These are phyloP conservation scores for Nakazawaea peltata DNA, from an alignment of 805 yeast genomes.

Conservation along the genomic window DNA sequence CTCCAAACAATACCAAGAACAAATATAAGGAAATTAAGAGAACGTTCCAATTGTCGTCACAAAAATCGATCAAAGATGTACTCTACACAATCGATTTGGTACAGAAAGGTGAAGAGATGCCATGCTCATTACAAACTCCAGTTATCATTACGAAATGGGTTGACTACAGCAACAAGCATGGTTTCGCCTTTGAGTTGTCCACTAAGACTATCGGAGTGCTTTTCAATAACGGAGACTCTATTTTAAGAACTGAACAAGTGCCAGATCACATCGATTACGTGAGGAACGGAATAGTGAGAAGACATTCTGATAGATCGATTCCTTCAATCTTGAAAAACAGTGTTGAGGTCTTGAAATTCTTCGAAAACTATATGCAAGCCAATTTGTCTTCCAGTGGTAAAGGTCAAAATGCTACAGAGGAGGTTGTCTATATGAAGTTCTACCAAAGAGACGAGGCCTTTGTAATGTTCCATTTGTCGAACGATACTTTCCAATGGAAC, in stretches of 20 bases:
- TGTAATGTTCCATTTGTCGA: slow-evolving; percentile 89
- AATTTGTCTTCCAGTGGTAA: slow-evolving; percentile 70
- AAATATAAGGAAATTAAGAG: slow-evolving; percentile 66
- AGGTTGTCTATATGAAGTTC: slow-evolving; percentile 9
- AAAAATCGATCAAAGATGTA: slow-evolving; percentile 12
- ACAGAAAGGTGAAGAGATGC: slow-evolving; percentile 6
- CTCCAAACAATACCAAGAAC: slow-evolving; percentile 85
- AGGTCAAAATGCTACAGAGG: slow-evolving; percentile 18
- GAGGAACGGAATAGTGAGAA: slow-evolving; percentile 39
- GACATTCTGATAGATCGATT: slow-evolving; percentile 30
- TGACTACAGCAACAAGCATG: slow-evolving; percentile 92
- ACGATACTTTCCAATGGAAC: slow-evolving; percentile 89
- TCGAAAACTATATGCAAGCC: slow-evolving; percentile 87
- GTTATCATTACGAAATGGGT: slow-evolving; percentile 92
- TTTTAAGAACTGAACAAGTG: slow-evolving; percentile 56
- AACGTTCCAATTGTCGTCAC: slow-evolving; percentile 19
- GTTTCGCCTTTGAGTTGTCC: slow-evolving; percentile 87
- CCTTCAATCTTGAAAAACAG: slow-evolving; percentile 55
- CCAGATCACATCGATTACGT: slow-evolving; percentile 61
- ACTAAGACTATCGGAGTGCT: slow-evolving; percentile 87
- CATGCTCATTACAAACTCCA: slow-evolving; percentile 39
- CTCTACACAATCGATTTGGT: slow-evolving; percentile 9
- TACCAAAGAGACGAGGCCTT: slow-evolving; percentile 55
- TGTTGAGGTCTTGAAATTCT: slow-evolving; percentile 79
- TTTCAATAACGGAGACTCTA: slow-evolving; percentile 78